Evolutionary conservation across 768 basidiomycete genomes (phyloP).

Genomic region (Tricholoma saponaceum): DNA sequence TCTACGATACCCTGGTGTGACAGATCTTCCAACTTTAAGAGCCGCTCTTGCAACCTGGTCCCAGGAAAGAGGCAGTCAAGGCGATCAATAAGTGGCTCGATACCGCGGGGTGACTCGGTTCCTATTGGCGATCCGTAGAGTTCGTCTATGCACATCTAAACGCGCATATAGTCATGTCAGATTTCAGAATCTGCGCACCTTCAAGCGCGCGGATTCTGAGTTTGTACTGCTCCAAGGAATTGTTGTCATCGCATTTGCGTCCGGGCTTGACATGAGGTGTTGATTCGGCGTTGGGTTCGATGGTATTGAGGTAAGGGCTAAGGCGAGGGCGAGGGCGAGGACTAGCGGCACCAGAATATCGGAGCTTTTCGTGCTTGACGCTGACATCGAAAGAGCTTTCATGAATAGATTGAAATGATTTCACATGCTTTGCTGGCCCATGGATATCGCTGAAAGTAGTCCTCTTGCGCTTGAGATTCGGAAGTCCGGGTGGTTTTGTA

Average conservation of each 20-base stretch:
- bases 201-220: constrained; percentile 25
- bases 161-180: constrained; percentile 1
- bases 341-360: constrained; percentile 10
- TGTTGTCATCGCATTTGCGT: neutral
- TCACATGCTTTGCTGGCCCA: constrained; percentile 38
- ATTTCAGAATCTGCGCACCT: constrained; percentile 19
- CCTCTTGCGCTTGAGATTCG: constrained; percentile 26
- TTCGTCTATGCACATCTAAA: constrained; percentile 25
- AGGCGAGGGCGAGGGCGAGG: constrained; percentile 3
- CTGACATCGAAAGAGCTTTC: constrained; percentile 44
- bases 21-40: constrained; percentile 22
- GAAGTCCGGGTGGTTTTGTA: neutral
- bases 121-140: constrained; percentile 38
- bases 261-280: neutral
- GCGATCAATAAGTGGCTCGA: constrained; percentile 30
- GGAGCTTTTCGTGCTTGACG: constrained; percentile 31
- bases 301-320: neutral
- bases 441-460: constrained; percentile 38
- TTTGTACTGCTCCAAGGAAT: constrained; percentile 3
- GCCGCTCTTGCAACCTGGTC: constrained; percentile 40
- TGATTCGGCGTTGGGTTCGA: neutral
- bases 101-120: constrained; percentile 35
- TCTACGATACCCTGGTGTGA: constrained; percentile 41
- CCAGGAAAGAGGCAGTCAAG: constrained; percentile 45
- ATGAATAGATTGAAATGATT: constrained; percentile 38